Percentiles rank a stretch among this genome's conserved stretches.
phyloP scores from a whole-genome alignment of 345 rosid genomes.

The Eutrema heterophyllum region DNA sequence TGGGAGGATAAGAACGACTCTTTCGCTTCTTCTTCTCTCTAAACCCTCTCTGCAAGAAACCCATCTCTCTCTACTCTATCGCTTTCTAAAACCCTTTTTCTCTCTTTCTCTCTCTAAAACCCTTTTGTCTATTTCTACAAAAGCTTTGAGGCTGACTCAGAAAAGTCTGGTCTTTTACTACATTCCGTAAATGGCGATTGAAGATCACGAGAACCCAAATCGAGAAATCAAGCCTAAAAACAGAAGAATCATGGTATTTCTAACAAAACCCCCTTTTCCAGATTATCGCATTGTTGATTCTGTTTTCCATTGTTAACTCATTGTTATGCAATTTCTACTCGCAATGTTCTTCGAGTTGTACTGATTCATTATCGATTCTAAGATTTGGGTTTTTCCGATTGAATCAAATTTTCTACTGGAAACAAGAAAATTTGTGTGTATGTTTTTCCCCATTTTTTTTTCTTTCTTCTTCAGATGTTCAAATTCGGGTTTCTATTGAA shows the following conservation, averaged over 20 bases:
- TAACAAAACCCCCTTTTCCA: background rate
- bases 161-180: constrained; percentile 10
- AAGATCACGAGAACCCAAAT: constrained; percentile 56
- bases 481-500: background rate
- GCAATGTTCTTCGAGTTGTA: background rate
- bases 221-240: constrained; percentile 65
- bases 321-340: background rate
- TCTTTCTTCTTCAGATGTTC: background rate
- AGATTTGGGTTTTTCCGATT: constrained; percentile 13
- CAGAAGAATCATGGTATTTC: constrained; percentile 56
- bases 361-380: background rate
- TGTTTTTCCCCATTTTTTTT: background rate
- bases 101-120: constrained; percentile 16
- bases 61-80: constrained; percentile 15
- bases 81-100: constrained; percentile 23
- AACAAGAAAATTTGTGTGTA: background rate
- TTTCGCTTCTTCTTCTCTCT: constrained; percentile 16
- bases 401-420: background rate
- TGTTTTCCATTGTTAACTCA: background rate
- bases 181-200: constrained; percentile 74
- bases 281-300: background rate
- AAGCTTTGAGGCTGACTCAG: background rate
- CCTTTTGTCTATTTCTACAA: background rate
- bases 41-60: constrained; percentile 33
- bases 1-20: constrained; percentile 58